phyloP scores from a whole-genome alignment of 768 basidiomycete species.

The Melanogaster broomeanus region DNA sequence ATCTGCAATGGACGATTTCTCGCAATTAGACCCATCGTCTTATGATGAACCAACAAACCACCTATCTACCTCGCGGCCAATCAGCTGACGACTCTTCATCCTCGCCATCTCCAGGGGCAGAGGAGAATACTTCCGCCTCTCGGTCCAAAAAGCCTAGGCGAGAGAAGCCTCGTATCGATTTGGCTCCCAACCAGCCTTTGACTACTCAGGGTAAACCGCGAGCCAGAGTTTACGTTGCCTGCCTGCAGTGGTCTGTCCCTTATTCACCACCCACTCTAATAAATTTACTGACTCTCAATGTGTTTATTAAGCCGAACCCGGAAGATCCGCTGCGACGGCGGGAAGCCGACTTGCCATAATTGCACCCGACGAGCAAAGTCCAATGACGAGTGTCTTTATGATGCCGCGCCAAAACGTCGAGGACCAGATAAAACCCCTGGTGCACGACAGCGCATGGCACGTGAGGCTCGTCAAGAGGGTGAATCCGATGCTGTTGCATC shows the following conservation, averaged over 20 bases:
- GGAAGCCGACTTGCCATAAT: constrained; percentile 75
- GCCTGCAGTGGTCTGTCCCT: constrained; percentile 65
- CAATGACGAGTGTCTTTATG: constrained; percentile 61
- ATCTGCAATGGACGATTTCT: neutral
- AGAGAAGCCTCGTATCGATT: constrained; percentile 61
- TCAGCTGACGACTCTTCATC: constrained; percentile 7
- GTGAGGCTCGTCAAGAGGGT: constrained; percentile 40
- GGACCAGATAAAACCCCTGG: constrained; percentile 83
- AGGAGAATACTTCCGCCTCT: neutral
- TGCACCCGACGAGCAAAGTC: constrained; percentile 55
- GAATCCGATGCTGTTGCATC: constrained; percentile 26
- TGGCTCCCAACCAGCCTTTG: constrained; percentile 75
- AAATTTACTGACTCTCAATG: constrained; percentile 5
- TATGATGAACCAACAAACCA: neutral
- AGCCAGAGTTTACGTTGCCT: constrained; percentile 76
- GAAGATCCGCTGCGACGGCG: constrained; percentile 83
- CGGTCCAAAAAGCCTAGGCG: constrained; percentile 44
- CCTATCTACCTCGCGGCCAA: neutral
- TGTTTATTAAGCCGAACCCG: constrained; percentile 57
- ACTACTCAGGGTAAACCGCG: constrained; percentile 81
- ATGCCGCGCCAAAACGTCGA: constrained; percentile 70
- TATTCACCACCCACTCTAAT: neutral
- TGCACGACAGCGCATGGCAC: constrained; percentile 64
- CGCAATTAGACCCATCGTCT: constrained; percentile 10
- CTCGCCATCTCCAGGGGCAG: neutral